Percentiles rank a stretch among this genome's conserved stretches.
Conservation (phyloP, 2,329 filamentous ascomycete genomes). For the Grosmannia penicillata region DNA sequence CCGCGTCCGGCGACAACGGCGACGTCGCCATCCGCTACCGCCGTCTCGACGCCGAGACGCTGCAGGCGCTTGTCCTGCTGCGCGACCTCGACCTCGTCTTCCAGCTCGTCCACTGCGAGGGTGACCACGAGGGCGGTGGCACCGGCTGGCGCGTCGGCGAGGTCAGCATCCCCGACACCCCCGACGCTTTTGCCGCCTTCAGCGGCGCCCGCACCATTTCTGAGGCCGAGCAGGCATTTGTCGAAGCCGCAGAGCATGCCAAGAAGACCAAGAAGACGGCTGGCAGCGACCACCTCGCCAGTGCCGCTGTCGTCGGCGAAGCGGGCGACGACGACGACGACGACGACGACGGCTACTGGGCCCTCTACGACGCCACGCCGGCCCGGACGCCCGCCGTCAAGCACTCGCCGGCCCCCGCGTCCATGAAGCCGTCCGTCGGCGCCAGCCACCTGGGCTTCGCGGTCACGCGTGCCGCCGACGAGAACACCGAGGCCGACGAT, state of each 20-base stretch:
- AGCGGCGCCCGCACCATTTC: conserved; percentile 34
- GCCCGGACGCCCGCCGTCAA: conserved; percentile 47
- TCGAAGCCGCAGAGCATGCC: not conserved
- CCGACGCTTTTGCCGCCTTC: conserved; percentile 38
- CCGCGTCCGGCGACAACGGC: conserved; percentile 8
- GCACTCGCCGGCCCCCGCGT: conserved; percentile 43
- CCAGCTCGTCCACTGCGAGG: conserved; percentile 54
- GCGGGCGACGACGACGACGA: conserved; percentile 35
- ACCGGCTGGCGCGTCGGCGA: conserved; percentile 62
- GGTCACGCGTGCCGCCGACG: conserved; percentile 4
- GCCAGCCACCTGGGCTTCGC: no score
- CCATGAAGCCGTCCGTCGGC: conserved; percentile 13
- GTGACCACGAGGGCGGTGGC: conserved; percentile 43
- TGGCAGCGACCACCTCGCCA: conserved; percentile 3
- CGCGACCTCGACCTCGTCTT: conserved; percentile 44
- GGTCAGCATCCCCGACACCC: conserved; percentile 43
- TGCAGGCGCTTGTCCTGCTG: conserved; percentile 52
- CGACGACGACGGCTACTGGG: conserved; percentile 70
- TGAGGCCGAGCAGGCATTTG: conserved; percentile 47
- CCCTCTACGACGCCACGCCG: conserved; percentile 59
- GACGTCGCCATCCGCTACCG: conserved; percentile 50
- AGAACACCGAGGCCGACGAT: conserved; percentile 37
- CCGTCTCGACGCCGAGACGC: conserved; percentile 59
- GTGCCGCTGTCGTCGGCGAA: conserved; percentile 1
- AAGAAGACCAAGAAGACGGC: conserved; percentile 16